Percentiles rank a stretch among this genome's conserved stretches.
Evolutionary conservation across 345 rosid species (phyloP).

Genomic region (Pelargonium nanum): DNA sequence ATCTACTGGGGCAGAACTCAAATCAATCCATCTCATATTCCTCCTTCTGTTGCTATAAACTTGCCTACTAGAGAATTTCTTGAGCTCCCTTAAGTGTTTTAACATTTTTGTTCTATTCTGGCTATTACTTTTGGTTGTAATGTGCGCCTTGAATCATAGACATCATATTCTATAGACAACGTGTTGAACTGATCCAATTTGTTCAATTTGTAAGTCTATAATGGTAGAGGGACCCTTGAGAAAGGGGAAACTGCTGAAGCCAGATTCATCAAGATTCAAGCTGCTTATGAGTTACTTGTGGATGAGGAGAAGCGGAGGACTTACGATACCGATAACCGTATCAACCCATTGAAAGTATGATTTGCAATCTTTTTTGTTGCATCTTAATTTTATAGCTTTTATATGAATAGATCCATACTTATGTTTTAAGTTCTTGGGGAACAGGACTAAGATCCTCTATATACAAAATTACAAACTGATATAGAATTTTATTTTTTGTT

Average conservation of each 20-base stretch:
- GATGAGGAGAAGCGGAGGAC: conserved; percentile 60
- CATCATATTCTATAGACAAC: conserved; percentile 1
- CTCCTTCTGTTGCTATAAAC: not conserved
- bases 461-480: too few relatives aligned
- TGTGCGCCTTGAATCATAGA: not conserved
- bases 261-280: conserved; percentile 96
- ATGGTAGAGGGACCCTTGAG: conserved; percentile 83
- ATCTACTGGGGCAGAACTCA: too few relatives aligned
- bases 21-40: not conserved
- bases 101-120: not conserved
- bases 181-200: conserved; percentile 12
- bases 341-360: conserved; percentile 82
- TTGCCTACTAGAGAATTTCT: too few relatives aligned
- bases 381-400: not conserved
- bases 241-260: conserved; percentile 94
- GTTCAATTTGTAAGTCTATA: conserved; percentile 47
- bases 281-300: conserved; percentile 89
- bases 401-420: not conserved
- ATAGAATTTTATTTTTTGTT: too few relatives aligned
- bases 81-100: too few relatives aligned
- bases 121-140: not conserved
- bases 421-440: not conserved
- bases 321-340: conserved; percentile 72
- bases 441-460: too few relatives aligned
- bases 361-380: not conserved